A percentile compares a stretch with the other conserved stretches of the same genome.
These are phyloP conservation scores for Brassica rapa DNA, from an alignment of 345 rosid genomes.

Conservation along the genomic window DNA sequence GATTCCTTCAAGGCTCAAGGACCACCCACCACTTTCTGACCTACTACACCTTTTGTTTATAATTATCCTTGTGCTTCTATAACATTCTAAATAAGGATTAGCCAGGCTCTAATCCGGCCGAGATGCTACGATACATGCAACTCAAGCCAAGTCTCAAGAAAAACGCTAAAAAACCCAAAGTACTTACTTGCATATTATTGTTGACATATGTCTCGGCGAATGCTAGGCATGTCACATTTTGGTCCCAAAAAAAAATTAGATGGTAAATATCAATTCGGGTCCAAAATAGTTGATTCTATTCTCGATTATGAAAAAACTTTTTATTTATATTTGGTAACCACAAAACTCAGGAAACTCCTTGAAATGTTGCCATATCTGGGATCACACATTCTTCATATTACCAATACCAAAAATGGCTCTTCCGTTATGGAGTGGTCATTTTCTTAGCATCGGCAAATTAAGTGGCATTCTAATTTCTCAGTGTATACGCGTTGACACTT, in stretches of 20 bases:
- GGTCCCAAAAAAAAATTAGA: background rate
- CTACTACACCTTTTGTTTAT: background rate
- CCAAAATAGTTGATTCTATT: background rate
- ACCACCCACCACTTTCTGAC: slow-evolving; percentile 42
- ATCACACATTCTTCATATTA: background rate
- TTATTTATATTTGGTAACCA: background rate
- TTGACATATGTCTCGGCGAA: background rate
- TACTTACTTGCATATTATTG: background rate
- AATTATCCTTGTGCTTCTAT: slow-evolving; percentile 29
- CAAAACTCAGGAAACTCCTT: background rate
- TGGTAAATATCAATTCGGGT: background rate
- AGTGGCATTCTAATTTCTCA: slow-evolving; percentile 38
- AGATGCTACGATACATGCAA: slow-evolving; percentile 3
- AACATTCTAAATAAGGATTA: slow-evolving; percentile 16
- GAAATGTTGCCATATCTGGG: slow-evolving; percentile 9
- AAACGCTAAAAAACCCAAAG: slow-evolving; percentile 4
- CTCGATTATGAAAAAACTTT: background rate
- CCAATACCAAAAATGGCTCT: slow-evolving; percentile 24
- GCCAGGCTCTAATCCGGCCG: background rate
- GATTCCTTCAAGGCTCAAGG: slow-evolving; percentile 43
- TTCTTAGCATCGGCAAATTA: slow-evolving; percentile 26
- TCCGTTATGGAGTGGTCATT: slow-evolving; percentile 33
- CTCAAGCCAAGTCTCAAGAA: background rate
- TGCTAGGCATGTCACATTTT: slow-evolving; percentile 5
- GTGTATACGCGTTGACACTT: slow-evolving; percentile 30